These are phyloP conservation scores for Aureobasidium sp. DNA, from an alignment of 2,329 filamentous ascomycete genomes.

Conservation along the genomic window DNA sequence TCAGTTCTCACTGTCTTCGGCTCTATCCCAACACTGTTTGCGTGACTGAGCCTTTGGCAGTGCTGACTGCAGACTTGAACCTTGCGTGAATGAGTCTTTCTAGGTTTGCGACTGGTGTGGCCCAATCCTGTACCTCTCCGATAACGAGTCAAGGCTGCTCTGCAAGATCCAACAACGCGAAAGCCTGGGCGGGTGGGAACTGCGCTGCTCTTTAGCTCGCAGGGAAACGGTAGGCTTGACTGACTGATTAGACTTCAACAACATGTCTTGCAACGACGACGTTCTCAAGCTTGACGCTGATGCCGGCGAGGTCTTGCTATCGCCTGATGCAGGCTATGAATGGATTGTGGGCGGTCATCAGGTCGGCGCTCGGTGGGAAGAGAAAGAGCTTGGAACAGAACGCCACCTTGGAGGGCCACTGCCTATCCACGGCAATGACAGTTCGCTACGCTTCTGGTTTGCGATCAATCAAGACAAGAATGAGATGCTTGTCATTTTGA, in stretches of 20 bases:
- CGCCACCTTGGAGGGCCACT: background rate
- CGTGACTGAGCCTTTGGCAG: slow-evolving; percentile 8
- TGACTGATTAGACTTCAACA: background rate
- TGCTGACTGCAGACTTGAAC: background rate
- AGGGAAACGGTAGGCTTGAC: slow-evolving; percentile 9
- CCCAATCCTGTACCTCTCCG: background rate
- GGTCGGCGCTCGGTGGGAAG: background rate
- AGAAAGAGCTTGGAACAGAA: background rate
- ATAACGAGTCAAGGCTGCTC: slow-evolving; percentile 11
- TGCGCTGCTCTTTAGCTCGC: background rate
- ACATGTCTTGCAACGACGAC: background rate
- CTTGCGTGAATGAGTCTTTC: slow-evolving; percentile 5
- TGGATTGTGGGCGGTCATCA: slow-evolving; percentile 1
- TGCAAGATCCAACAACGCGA: background rate
- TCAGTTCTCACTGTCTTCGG: background rate
- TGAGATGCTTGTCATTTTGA: background rate
- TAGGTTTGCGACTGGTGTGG: background rate
- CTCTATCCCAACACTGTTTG: slow-evolving; percentile 7
- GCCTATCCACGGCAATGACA: background rate
- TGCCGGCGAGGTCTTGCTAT: background rate
- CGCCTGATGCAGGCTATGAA: background rate
- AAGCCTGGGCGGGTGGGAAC: slow-evolving; percentile 15
- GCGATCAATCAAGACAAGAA: background rate
- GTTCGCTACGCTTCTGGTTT: slow-evolving; percentile 1
- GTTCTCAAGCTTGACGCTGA: background rate